phyloP scores from a whole-genome alignment of 2,329 filamentous ascomycete genomes.

The Aspergillus uvarum region DNA sequence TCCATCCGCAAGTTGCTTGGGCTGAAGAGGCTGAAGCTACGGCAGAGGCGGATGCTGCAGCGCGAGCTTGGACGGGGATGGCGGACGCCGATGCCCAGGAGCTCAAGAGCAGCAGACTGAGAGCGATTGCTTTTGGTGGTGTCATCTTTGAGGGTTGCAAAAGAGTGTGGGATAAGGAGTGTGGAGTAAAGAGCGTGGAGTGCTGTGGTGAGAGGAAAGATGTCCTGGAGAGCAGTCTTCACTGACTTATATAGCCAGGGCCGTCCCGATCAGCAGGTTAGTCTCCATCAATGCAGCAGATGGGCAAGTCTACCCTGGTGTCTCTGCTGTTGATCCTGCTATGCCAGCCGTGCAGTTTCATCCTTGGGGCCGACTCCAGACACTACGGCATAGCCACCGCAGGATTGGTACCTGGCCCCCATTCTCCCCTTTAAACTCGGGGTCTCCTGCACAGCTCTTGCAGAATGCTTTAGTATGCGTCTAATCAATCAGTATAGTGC shows the following conservation, averaged over 20 bases:
- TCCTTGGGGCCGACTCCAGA: background rate
- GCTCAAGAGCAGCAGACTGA: background rate
- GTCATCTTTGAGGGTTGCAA: background rate
- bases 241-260: background rate
- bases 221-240: background rate
- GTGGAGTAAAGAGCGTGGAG: background rate
- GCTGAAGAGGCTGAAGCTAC: background rate
- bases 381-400: background rate
- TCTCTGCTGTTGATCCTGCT: background rate
- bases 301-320: background rate
- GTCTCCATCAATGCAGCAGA: background rate
- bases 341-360: background rate
- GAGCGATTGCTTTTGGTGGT: background rate
- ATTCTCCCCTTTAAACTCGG: background rate
- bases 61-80: background rate
- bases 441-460: no score
- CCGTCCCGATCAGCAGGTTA: no score
- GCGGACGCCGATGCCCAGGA: background rate
- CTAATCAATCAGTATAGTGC: no score
- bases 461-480: no score
- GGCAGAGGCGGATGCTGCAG: background rate
- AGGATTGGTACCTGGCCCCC: background rate
- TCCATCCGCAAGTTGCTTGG: background rate
- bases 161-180: background rate
- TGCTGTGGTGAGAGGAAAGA: background rate